phyloP scores from a whole-genome alignment of 1,139 yeast genomes.

The Kurtzmaniella quercitrusa region DNA sequence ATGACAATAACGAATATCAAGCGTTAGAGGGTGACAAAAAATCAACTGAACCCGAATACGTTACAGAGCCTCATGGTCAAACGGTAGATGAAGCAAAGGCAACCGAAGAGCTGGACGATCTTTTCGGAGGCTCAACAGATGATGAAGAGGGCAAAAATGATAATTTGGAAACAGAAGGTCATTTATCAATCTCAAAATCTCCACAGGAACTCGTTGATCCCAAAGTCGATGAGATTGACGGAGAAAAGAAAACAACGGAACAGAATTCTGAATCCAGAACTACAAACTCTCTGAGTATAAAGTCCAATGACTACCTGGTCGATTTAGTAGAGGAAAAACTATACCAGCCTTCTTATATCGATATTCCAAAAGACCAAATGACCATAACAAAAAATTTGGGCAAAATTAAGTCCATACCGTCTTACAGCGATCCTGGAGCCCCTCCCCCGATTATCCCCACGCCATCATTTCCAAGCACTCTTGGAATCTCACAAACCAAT shows the following conservation, averaged over 20 bases:
- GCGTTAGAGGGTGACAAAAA: background rate
- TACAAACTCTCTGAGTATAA: background rate
- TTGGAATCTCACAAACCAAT: background rate
- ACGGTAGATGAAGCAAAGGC: conserved; percentile 36
- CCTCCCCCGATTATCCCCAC: conserved; percentile 13
- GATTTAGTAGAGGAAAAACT: background rate
- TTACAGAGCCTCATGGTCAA: conserved; percentile 22
- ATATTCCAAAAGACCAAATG: conserved; percentile 60
- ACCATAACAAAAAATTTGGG: conserved; percentile 26
- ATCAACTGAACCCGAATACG: background rate
- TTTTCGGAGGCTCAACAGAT: conserved; percentile 39
- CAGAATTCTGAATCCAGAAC: background rate
- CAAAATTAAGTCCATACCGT: conserved; percentile 26
- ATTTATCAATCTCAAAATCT: conserved; percentile 4
- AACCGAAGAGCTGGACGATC: conserved; percentile 27
- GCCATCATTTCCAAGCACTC: conserved; percentile 8
- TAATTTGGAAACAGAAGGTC: conserved; percentile 10
- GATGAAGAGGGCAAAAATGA: conserved; percentile 6
- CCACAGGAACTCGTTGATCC: background rate
- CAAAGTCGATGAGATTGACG: conserved; percentile 1
- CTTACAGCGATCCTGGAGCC: conserved; percentile 69
- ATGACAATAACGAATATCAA: background rate
- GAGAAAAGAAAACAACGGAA: conserved; percentile 1
- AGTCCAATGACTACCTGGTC: background rate
- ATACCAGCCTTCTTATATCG: conserved; percentile 26